Evolutionary conservation across 495 filamentous ascomycete genomes (phyloP).

Genomic region (Lasiosphaeris hirsuta): DNA sequence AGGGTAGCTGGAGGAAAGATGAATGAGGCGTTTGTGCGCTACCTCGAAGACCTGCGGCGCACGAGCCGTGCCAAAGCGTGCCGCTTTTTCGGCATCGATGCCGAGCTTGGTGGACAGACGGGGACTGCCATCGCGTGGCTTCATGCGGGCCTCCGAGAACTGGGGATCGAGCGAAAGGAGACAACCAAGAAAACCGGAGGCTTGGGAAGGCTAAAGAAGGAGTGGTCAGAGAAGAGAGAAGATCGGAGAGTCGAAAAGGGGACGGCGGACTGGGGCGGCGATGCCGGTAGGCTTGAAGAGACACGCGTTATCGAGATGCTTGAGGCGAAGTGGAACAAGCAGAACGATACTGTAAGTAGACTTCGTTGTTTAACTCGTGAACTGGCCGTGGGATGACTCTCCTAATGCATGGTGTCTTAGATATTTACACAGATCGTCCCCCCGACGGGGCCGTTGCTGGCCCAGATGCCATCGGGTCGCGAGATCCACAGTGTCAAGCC

Average conservation of each 20-base stretch:
- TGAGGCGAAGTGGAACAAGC: constrained; percentile 82
- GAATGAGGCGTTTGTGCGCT: constrained; percentile 62
- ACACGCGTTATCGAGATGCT: constrained; percentile 80
- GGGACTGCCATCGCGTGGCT: constrained; percentile 86
- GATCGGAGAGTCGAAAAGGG: constrained; percentile 67
- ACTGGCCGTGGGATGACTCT: not conserved
- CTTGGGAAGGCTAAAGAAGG: constrained; percentile 68
- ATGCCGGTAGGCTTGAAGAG: constrained; percentile 83
- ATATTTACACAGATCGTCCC: constrained; percentile 79
- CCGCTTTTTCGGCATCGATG: constrained; percentile 85
- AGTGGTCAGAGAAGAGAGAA: constrained; percentile 64
- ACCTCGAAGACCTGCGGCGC: constrained; percentile 67
- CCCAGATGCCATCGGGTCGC: constrained; percentile 78
- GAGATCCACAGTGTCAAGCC: constrained; percentile 70
- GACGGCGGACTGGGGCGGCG: constrained; percentile 64
- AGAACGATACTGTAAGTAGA: constrained; percentile 81
- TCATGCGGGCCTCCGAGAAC: constrained; percentile 62
- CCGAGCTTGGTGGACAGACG: constrained; percentile 73
- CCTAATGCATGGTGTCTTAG: constrained; percentile 35
- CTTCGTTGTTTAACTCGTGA: not conserved
- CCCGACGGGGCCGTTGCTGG: constrained; percentile 61
- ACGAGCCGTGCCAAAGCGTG: constrained; percentile 79
- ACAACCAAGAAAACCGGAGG: constrained; percentile 46
- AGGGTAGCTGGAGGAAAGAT: constrained; percentile 39
- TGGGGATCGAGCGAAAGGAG: constrained; percentile 55